Evolutionary conservation across 2,329 filamentous ascomycete genomes (phyloP).

Genomic region (Nemania abortiva): DNA sequence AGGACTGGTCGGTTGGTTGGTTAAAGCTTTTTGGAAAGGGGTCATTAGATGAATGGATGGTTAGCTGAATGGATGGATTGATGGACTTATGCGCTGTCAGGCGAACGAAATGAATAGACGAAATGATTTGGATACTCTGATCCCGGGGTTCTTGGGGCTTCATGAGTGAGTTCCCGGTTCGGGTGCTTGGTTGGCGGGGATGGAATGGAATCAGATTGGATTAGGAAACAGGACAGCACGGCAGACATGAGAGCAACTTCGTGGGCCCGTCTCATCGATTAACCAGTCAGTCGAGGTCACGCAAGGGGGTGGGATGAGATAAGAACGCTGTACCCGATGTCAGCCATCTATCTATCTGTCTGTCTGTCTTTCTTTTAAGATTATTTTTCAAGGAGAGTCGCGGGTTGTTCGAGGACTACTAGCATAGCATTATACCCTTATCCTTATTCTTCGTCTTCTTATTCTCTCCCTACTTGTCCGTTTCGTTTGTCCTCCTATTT

Average conservation of each 20-base stretch:
- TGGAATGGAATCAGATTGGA: not conserved
- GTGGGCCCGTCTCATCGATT: not conserved
- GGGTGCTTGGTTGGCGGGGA: not conserved
- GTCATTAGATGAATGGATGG: constrained; percentile 4
- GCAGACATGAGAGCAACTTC: not conserved
- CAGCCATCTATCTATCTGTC: not conserved
- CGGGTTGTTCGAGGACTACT: constrained; percentile 17
- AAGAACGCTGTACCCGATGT: not conserved
- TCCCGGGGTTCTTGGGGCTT: not conserved
- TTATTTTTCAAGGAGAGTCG: not conserved
- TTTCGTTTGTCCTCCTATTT: not conserved
- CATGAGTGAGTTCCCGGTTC: not conserved
- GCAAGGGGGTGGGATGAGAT: not conserved
- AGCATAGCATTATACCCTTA: constrained; percentile 43
- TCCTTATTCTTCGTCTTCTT: constrained; percentile 8
- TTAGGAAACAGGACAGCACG: not conserved
- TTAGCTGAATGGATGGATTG: not conserved
- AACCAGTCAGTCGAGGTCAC: not conserved
- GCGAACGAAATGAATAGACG: constrained; percentile 19
- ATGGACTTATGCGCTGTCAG: not conserved
- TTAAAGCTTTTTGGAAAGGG: not conserved
- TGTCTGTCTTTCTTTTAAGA: not conserved
- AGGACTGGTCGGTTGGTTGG: not conserved
- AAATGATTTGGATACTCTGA: constrained; percentile 9
- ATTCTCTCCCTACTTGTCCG: not conserved